Evolutionary conservation across 2,329 filamentous ascomycete genomes (phyloP).

Genomic region (Hirsutella rhossiliensis): DNA sequence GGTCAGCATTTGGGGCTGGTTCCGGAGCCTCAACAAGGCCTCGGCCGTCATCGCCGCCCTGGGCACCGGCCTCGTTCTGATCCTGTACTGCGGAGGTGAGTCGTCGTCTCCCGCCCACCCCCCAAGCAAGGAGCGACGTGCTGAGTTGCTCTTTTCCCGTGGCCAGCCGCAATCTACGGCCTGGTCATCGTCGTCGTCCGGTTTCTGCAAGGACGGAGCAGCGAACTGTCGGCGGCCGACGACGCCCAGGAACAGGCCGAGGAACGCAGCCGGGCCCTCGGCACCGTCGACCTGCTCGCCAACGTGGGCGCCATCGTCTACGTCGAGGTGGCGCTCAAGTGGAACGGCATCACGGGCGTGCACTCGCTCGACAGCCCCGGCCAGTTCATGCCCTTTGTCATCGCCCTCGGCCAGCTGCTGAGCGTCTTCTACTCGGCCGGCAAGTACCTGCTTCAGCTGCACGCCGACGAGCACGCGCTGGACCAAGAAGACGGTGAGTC

Average conservation of each 20-base stretch:
- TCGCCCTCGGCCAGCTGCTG: constrained; percentile 10
- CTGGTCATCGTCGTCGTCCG: background rate
- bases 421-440: constrained; percentile 9
- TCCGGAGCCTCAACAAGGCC: constrained; percentile 13
- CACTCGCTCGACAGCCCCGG: constrained; percentile 8
- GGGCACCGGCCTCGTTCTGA: constrained; percentile 1
- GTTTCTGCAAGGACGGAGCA: background rate
- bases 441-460: constrained; percentile 1
- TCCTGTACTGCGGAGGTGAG: constrained; percentile 7
- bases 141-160: background rate
- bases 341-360: constrained; percentile 11
- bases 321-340: constrained; percentile 12
- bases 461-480: constrained; percentile 1
- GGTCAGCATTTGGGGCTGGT: constrained; percentile 14
- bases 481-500: constrained; percentile 2
- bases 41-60: constrained; percentile 7
- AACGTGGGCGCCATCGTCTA: constrained; percentile 13
- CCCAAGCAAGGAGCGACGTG: background rate
- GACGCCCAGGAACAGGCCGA: background rate
- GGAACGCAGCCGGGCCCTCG: background rate
- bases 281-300: constrained; percentile 6
- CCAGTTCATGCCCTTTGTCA: constrained; percentile 15
- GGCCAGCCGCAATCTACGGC: background rate
- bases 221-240: background rate
- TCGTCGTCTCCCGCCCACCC: background rate